Percentiles rank a stretch among this genome's conserved stretches.
Evolutionary conservation across 371 early-diverging fungal species (phyloP).

Genomic region (Mucor saturninus): DNA sequence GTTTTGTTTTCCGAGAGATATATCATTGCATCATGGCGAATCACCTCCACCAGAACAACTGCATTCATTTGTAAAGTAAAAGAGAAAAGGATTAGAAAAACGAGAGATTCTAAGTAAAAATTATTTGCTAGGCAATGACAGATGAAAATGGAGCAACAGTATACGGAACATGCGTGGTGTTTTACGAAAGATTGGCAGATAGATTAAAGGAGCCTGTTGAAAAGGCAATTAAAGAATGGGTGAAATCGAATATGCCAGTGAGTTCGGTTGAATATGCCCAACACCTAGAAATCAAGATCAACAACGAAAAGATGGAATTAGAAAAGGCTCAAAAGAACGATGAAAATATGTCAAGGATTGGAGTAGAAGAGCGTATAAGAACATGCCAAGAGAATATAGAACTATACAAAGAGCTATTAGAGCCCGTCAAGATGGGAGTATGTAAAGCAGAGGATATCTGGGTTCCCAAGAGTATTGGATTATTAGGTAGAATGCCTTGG

Average conservation of each 20-base stretch:
- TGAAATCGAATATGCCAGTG: constrained; percentile 52
- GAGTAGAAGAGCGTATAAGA: constrained; percentile 45
- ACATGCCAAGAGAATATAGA: constrained; percentile 72
- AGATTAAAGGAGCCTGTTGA: constrained; percentile 54
- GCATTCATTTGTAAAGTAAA: constrained; percentile 69
- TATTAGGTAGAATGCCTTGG: constrained; percentile 77
- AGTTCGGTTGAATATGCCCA: constrained; percentile 63
- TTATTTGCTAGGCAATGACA: constrained; percentile 59
- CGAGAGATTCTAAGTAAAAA: no score
- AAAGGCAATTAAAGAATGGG: constrained; percentile 55
- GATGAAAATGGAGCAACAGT: constrained; percentile 69
- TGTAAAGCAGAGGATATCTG: constrained; percentile 66
- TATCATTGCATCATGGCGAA: constrained; percentile 57
- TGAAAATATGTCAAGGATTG: not conserved
- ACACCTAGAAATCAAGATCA: constrained; percentile 53
- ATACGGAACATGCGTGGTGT: constrained; percentile 74
- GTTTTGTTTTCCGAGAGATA: constrained; percentile 84
- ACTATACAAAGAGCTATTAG: constrained; percentile 68
- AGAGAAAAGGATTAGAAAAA: not conserved
- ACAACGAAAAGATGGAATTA: constrained; percentile 29
- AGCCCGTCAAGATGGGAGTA: constrained; percentile 63
- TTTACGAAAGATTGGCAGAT: constrained; percentile 63
- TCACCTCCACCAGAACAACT: constrained; percentile 64
- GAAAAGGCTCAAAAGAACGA: constrained; percentile 20
- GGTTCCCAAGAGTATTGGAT: constrained; percentile 74